Evolutionary conservation across 1,139 yeast genomes (phyloP).

Genomic region (Yamadazyma songkhlaensis): DNA sequence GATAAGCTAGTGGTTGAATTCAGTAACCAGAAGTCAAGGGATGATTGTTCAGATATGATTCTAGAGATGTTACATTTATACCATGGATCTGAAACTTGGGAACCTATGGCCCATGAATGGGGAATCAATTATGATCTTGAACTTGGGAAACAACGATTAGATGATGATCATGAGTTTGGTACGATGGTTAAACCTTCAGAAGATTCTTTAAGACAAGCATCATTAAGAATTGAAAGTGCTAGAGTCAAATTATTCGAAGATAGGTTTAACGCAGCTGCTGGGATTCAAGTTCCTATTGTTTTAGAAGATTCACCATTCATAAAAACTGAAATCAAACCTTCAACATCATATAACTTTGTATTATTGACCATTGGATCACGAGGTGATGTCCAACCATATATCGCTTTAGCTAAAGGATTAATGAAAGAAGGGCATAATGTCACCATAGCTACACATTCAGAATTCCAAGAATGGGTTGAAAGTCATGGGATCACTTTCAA

Average conservation of each 20-base stretch:
- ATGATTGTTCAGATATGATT: conserved; percentile 64
- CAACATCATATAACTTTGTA: conserved; percentile 57
- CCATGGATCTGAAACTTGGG: conserved; percentile 26
- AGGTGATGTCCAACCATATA: conserved; percentile 96
- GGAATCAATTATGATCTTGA: conserved; percentile 22
- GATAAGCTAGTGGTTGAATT: conserved; percentile 79
- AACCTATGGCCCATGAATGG: conserved; percentile 29
- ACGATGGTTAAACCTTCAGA: conserved; percentile 9
- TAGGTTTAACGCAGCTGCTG: conserved; percentile 54
- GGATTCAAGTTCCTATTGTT: conserved; percentile 64
- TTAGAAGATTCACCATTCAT: conserved; percentile 62
- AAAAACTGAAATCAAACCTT: conserved; percentile 51
- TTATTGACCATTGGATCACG: conserved; percentile 88
- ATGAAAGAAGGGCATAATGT: conserved; percentile 78
- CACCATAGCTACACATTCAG: conserved; percentile 80
- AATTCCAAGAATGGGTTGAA: conserved; percentile 73
- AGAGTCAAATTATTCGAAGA: conserved; percentile 63
- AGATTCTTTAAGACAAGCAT: conserved; percentile 18
- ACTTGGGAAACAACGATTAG: conserved; percentile 15
- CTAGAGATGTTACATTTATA: conserved; percentile 47
- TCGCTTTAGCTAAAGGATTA: conserved; percentile 81
- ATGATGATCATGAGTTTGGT: conserved; percentile 3
- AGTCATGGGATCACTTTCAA: conserved; percentile 65
- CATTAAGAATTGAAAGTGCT: conserved; percentile 40
- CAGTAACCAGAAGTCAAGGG: conserved; percentile 60